Evolutionary conservation across 352 stramenopile genomes (phyloP).

Genomic region (Pythium dissotocum): DNA sequence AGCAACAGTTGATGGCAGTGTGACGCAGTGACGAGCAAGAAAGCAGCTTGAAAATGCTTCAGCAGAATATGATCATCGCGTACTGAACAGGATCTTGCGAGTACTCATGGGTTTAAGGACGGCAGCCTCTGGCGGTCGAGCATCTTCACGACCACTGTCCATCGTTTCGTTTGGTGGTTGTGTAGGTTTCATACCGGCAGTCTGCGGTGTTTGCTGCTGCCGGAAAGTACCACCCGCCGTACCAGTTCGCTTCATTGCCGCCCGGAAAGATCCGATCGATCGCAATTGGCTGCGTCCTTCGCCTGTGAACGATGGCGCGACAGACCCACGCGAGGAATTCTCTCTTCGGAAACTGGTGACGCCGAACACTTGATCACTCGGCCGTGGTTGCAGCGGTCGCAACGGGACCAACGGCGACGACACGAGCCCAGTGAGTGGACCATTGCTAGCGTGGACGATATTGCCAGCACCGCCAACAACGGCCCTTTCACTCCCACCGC

Average conservation of each 20-base stretch:
- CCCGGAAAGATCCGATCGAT: background rate
- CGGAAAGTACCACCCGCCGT: background rate
- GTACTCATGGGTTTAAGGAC: background rate
- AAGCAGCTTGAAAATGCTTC: background rate
- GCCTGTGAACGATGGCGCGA: background rate
- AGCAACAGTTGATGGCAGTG: background rate
- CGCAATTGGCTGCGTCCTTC: slow-evolving; percentile 3
- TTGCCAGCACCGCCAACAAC: background rate
- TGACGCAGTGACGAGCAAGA: background rate
- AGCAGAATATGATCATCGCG: background rate
- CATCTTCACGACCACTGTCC: background rate
- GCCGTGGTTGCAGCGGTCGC: background rate
- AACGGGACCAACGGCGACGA: background rate
- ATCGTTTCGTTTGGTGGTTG: background rate
- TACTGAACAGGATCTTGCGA: background rate
- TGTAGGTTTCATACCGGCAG: background rate
- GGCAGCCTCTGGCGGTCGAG: background rate
- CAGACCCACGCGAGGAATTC: background rate
- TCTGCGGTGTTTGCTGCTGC: background rate
- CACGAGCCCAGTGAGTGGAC: background rate
- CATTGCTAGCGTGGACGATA: background rate
- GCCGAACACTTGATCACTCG: slow-evolving; percentile 4
- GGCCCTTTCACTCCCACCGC: background rate
- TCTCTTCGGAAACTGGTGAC: background rate
- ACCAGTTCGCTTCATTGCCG: background rate